Conservation (phyloP, 2,329 filamentous ascomycete species). For the Aureobasidium sp. region DNA sequence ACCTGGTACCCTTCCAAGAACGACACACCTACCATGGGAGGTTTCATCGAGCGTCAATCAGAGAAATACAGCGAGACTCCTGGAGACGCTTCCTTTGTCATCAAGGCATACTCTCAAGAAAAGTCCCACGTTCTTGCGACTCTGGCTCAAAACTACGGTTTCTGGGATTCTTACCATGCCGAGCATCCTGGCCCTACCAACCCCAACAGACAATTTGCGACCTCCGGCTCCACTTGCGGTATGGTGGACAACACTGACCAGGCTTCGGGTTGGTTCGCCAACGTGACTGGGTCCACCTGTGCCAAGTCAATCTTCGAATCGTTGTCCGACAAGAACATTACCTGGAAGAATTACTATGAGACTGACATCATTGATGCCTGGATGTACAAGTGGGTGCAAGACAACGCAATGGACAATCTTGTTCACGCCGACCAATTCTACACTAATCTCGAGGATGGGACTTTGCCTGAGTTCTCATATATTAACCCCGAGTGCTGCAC, state of each 20-base stretch:
- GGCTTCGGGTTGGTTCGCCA: slow-evolving; percentile 26
- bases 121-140: slow-evolving; percentile 31
- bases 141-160: slow-evolving; percentile 33
- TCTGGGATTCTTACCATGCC: slow-evolving; percentile 33
- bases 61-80: slow-evolving; percentile 32
- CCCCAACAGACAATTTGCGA: slow-evolving; percentile 36
- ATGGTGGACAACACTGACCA: slow-evolving; percentile 30
- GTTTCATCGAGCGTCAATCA: slow-evolving; percentile 35
- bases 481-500: slow-evolving; percentile 27
- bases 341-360: slow-evolving; percentile 39
- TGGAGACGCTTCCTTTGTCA: slow-evolving; percentile 31
- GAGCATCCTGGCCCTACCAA: slow-evolving; percentile 37
- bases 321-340: slow-evolving; percentile 30
- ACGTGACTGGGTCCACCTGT: slow-evolving; percentile 31
- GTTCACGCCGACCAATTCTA: slow-evolving; percentile 24
- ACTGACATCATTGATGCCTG: slow-evolving; percentile 33
- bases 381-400: slow-evolving; percentile 35
- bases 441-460: slow-evolving; percentile 22
- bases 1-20: slow-evolving; percentile 32
- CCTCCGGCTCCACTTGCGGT: slow-evolving; percentile 31
- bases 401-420: slow-evolving; percentile 31
- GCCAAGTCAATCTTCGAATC: slow-evolving; percentile 34
- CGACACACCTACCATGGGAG: slow-evolving; percentile 33
- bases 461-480: slow-evolving; percentile 24
- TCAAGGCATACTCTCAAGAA: slow-evolving; percentile 33